Conservation (phyloP, 1,284 basidiomycete species). For the Tylopilus orsonianus region DNA sequence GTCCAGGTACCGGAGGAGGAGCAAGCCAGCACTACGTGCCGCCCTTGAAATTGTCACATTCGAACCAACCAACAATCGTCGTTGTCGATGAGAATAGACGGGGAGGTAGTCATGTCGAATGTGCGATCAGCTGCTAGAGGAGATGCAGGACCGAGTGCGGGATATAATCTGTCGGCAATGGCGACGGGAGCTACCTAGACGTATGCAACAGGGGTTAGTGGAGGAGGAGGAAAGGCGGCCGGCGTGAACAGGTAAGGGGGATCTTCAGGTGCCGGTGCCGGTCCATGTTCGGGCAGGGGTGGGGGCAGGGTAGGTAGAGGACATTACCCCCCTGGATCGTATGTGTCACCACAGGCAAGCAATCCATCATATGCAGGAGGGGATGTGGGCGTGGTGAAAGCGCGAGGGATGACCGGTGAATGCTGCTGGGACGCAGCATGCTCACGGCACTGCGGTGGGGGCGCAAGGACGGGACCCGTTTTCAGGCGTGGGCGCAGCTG, state of each 20-base stretch:
- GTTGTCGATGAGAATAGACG: constrained; percentile 64
- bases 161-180: constrained; percentile 46
- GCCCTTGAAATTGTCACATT: constrained; percentile 68
- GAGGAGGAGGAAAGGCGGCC: constrained; percentile 3
- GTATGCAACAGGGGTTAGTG: constrained; percentile 44
- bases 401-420: no score
- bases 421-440: no score
- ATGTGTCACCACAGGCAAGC: no score
- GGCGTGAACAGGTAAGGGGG: no score
- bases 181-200: constrained; percentile 74
- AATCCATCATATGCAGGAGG: no score
- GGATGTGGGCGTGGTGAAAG: no score
- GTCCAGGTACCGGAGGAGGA: constrained; percentile 25
- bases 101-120: constrained; percentile 72
- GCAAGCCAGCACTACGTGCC: constrained; percentile 42
- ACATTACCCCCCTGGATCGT: no score
- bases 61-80: constrained; percentile 54
- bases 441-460: no score
- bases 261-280: background rate
- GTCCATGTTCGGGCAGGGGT: constrained; percentile 3
- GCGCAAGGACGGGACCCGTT: no score
- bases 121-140: constrained; percentile 63
- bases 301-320: no score
- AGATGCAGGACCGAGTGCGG: constrained; percentile 45
- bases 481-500: no score